Evolutionary conservation across 768 basidiomycete genomes (phyloP).

Genomic region (Agrocybe pediades): DNA sequence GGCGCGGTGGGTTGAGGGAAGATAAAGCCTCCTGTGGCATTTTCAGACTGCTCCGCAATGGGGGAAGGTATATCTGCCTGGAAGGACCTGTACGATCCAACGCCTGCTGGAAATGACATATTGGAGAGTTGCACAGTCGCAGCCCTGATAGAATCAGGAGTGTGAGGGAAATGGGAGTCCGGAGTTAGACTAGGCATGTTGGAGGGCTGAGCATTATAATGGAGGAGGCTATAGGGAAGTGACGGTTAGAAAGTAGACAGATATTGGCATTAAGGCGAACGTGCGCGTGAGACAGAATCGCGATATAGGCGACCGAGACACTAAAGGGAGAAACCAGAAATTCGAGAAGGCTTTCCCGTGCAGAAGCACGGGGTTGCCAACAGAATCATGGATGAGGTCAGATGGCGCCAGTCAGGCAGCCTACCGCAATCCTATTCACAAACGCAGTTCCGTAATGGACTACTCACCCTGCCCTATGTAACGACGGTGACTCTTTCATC

Average conservation of each 20-base stretch:
- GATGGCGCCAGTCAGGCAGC: slow-evolving; percentile 21
- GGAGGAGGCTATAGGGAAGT: slow-evolving; percentile 48
- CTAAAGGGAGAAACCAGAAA: slow-evolving; percentile 2
- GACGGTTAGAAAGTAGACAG: slow-evolving; percentile 1
- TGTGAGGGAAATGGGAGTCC: slow-evolving; percentile 40
- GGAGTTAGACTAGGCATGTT: slow-evolving; percentile 9
- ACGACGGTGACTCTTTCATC: slow-evolving; percentile 27
- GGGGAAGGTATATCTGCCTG: neutral
- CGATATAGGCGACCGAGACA: slow-evolving; percentile 11
- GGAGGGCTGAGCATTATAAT: slow-evolving; percentile 37
- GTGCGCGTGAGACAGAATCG: slow-evolving; percentile 18
- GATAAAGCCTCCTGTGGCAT: slow-evolving; percentile 17
- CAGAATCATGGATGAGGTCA: slow-evolving; percentile 24
- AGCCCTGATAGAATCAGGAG: slow-evolving; percentile 64
- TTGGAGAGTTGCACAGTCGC: slow-evolving; percentile 67
- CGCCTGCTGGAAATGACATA: slow-evolving; percentile 38
- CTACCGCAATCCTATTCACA: neutral
- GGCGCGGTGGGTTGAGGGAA: slow-evolving; percentile 20
- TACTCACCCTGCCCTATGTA: slow-evolving; percentile 59
- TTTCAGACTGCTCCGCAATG: neutral
- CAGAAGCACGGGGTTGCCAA: slow-evolving; percentile 12
- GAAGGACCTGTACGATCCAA: slow-evolving; percentile 12
- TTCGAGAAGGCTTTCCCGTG: slow-evolving; percentile 15
- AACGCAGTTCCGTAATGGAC: slow-evolving; percentile 2
- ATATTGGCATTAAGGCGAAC: slow-evolving; percentile 13